Evolutionary conservation across 2,329 filamentous ascomycete species (phyloP).

Genomic region (Seiridium unicorne): DNA sequence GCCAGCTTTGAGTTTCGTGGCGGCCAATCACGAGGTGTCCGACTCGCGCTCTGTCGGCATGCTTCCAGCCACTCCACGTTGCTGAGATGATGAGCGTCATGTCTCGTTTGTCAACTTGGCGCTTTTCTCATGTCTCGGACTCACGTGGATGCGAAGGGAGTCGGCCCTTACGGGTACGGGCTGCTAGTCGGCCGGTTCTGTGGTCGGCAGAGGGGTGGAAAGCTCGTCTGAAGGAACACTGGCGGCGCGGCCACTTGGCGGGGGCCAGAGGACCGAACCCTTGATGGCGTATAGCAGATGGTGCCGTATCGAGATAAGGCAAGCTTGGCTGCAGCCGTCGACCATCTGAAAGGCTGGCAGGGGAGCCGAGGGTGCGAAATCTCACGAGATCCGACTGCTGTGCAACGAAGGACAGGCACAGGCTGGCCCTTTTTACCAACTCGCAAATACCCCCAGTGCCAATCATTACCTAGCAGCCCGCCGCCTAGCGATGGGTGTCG

Average conservation of each 20-base stretch:
- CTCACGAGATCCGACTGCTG: constrained; percentile 23
- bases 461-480: constrained; percentile 17
- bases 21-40: constrained; percentile 7
- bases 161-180: constrained; percentile 9
- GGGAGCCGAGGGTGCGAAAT: constrained; percentile 2
- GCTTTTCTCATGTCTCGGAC: constrained; percentile 5
- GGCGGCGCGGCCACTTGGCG: constrained; percentile 7
- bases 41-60: background rate
- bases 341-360: constrained; percentile 5
- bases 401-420: constrained; percentile 24
- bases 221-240: background rate
- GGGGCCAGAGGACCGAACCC: constrained; percentile 8
- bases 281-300: constrained; percentile 5
- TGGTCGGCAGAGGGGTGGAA: background rate
- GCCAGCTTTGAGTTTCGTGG: constrained; percentile 7
- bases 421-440: constrained; percentile 19
- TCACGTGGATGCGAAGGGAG: constrained; percentile 5
- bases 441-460: constrained; percentile 18
- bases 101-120: background rate
- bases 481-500: constrained; percentile 15
- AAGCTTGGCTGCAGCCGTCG: constrained; percentile 6
- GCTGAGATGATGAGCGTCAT: background rate
- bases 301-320: constrained; percentile 23
- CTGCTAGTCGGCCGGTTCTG: constrained; percentile 5
- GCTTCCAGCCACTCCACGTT: background rate